Percentiles rank a stretch among this genome's conserved stretches.
Evolutionary conservation across 805 yeast genomes (phyloP).

Genomic region (Ogataea saltuana): DNA sequence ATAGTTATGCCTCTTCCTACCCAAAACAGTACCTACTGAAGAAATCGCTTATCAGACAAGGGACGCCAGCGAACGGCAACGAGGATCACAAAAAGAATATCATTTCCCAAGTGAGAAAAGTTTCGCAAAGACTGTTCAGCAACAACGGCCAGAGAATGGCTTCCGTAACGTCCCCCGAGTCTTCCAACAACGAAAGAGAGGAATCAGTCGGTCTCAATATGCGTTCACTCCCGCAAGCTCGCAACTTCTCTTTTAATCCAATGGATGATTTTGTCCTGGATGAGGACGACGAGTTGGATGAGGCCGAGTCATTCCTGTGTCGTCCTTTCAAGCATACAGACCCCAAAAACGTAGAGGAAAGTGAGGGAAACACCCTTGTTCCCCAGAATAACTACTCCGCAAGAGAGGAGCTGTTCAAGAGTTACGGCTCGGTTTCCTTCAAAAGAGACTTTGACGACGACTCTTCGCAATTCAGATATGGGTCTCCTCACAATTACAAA

Average conservation of each 20-base stretch:
- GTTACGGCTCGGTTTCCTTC: slow-evolving; percentile 17
- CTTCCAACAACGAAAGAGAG: background rate
- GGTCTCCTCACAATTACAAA: slow-evolving; percentile 37
- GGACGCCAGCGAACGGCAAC: slow-evolving; percentile 1
- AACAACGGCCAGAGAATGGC: slow-evolving; percentile 10
- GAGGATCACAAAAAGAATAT: slow-evolving; percentile 18
- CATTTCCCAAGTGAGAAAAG: slow-evolving; percentile 33
- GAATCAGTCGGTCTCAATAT: background rate
- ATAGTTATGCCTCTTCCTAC: background rate
- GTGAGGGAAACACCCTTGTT: background rate
- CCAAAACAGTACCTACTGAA: slow-evolving; percentile 6
- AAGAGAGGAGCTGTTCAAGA: slow-evolving; percentile 12
- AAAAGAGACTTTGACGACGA: slow-evolving; percentile 19
- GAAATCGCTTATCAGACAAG: slow-evolving; percentile 9
- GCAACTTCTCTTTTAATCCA: slow-evolving; percentile 17
- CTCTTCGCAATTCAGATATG: slow-evolving; percentile 22
- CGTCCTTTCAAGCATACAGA: slow-evolving; percentile 17
- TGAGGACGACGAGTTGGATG: slow-evolving; percentile 27
- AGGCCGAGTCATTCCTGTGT: slow-evolving; percentile 27
- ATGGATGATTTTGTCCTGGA: slow-evolving; percentile 22
- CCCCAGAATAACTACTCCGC: slow-evolving; percentile 1
- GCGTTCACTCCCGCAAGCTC: slow-evolving; percentile 3
- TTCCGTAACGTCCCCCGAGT: slow-evolving; percentile 5
- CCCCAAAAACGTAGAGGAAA: background rate
- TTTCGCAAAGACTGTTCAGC: slow-evolving; percentile 30